phyloP scores from a whole-genome alignment of 1,284 basidiomycete genomes.

The Microbotryum silenes-acaulis region DNA sequence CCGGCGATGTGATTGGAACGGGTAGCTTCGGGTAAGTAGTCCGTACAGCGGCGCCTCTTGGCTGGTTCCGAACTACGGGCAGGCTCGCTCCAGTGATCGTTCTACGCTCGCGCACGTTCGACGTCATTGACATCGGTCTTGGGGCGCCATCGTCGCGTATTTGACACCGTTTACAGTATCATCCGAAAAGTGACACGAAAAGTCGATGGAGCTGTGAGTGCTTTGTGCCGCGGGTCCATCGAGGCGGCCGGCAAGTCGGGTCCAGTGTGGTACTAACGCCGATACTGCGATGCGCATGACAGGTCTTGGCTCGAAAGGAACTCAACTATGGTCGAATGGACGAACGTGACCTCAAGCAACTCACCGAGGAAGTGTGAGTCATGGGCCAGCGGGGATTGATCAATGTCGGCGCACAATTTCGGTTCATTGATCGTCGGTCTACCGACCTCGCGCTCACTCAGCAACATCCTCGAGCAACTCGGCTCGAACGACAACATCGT shows the following conservation, averaged over 20 bases:
- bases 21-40: constrained; percentile 71
- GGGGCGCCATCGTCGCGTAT: too few species aligned
- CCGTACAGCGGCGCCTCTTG: too few species aligned
- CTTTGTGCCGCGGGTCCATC: too few species aligned
- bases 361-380: constrained; percentile 92
- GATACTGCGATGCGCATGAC: constrained; percentile 1
- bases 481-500: constrained; percentile 86
- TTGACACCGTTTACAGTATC: constrained; percentile 47
- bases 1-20: constrained; percentile 85
- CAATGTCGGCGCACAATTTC: too few species aligned
- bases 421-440: neutral
- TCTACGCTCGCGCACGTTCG: too few species aligned
- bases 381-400: too few species aligned
- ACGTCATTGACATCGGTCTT: too few species aligned
- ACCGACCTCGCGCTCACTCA: constrained; percentile 39
- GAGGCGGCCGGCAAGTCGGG: neutral
- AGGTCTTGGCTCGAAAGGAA: constrained; percentile 88
- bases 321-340: constrained; percentile 92
- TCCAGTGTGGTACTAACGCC: constrained; percentile 6
- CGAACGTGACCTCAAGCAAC: constrained; percentile 85
- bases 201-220: constrained; percentile 69
- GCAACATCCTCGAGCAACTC: constrained; percentile 90
- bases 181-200: constrained; percentile 86
- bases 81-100: neutral
- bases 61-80: neutral